Evolutionary conservation across 352 stramenopile species (phyloP), one percentile per base, ranked within the genome.

Genomic region (Phytophthora fragariae): DNA sequence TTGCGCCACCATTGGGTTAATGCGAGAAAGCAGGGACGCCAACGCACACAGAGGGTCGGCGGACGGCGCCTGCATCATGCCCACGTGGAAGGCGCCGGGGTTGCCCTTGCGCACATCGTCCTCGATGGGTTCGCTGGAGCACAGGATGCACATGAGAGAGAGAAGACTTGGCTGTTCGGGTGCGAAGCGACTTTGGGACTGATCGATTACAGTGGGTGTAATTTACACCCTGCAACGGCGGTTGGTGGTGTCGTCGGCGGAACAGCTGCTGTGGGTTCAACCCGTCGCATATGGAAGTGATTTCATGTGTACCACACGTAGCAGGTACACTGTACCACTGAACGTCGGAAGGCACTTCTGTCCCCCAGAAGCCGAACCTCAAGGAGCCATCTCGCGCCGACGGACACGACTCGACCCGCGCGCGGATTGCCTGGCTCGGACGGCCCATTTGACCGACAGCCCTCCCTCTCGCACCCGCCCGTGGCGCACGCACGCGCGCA

Each of bases 1-100:
- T 27, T 27, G 24, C 35, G 35, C 9, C 35, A 41, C 35, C 35
- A 41, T 41, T 15, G 24, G 24, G 24, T 27, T 27, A 27, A 27
- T 27, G 24, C 3, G 5, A 41, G 8, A 12, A 15, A 12, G 35
- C 11, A 41, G 35, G 10, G 65, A 84, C 85, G 74, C 9, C 35
- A 41, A 41, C 35, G 14, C 92, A 91, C 94, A 98, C 47, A 91
- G 68, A 19, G 92, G 92, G 57, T 93, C 91, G n/a, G 81, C 84
- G 61, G 77, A 76, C 9, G 91, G 89, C 24, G 94, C 94, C 47
- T 96, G 58, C 80, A 97, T 97, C 84, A 98, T 93, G 55, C 76
- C 85, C 64, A 98, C 85, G 24, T 92, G 82, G 77, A 98, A 98
- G 15, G 72, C 71, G 31, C 88, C 79, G 0, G 74, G 73, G 75